Evolutionary conservation across 2,329 filamentous ascomycete genomes (phyloP).

Genomic region (Botryotinia convoluta): DNA sequence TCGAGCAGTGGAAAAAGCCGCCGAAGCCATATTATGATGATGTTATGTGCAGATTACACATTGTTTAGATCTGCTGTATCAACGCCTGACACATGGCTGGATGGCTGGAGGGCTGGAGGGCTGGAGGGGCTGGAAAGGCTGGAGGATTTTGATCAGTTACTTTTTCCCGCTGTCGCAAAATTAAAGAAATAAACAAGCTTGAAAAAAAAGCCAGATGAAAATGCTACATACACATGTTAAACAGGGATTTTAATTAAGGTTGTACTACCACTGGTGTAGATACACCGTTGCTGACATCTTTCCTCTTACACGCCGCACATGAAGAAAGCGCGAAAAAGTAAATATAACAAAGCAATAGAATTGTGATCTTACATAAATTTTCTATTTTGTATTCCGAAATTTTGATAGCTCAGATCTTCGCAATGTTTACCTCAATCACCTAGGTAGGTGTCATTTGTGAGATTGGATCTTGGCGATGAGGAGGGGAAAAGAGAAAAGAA

Average conservation of each 20-base stretch:
- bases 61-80: not conserved
- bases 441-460: not conserved
- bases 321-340: not conserved
- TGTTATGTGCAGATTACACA: not conserved
- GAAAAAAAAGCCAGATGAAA: not conserved
- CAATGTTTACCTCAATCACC: not conserved
- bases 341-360: not conserved
- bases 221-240: not conserved
- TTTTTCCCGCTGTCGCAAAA: not conserved
- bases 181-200: not conserved
- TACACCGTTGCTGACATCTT: not conserved
- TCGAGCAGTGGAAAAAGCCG: not conserved
- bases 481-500: not conserved
- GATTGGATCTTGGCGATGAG: constrained; percentile 1
- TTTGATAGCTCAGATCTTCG: constrained; percentile 11
- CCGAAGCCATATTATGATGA: not conserved
- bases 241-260: not conserved
- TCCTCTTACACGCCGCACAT: not conserved
- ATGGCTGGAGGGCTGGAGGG: no score
- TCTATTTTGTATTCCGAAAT: not conserved
- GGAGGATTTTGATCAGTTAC: not conserved
- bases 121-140: not conserved
- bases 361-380: not conserved
- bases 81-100: constrained; percentile 5
- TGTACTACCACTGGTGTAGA: not conserved